phyloP scores from a whole-genome alignment of 176 grass and related monocot genomes.

The sorghum (Sorghum bicolor) region Sorghum_bicolor_NCBIv3 NC_012878.2:54624501-54625000 shows the following conservation, averaged over 20 bases:
- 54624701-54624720: background rate
- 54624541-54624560: too few relatives aligned
- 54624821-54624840: background rate
- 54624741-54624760: background rate
- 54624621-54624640: too few relatives aligned
- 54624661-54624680: too few relatives aligned
- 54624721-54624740: background rate
- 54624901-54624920: too few relatives aligned
- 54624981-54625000: conserved; percentile 42
- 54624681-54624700: background rate
- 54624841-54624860: background rate
- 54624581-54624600: too few relatives aligned
- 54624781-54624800: background rate
- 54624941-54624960: background rate
- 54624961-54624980: conserved; percentile 11
- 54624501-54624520: too few relatives aligned
- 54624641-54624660: too few relatives aligned
- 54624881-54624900: background rate
- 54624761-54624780: background rate
- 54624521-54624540: too few relatives aligned
- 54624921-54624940: too few relatives aligned
- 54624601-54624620: too few relatives aligned
- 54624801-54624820: background rate
- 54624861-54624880: background rate
- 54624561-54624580: too few relatives aligned